A percentile compares a stretch with the other conserved stretches of the same genome.
These are phyloP conservation scores for Ascosphaera acerosa DNA, from an alignment of 2,329 filamentous ascomycete genomes.

Conservation along the genomic window DNA sequence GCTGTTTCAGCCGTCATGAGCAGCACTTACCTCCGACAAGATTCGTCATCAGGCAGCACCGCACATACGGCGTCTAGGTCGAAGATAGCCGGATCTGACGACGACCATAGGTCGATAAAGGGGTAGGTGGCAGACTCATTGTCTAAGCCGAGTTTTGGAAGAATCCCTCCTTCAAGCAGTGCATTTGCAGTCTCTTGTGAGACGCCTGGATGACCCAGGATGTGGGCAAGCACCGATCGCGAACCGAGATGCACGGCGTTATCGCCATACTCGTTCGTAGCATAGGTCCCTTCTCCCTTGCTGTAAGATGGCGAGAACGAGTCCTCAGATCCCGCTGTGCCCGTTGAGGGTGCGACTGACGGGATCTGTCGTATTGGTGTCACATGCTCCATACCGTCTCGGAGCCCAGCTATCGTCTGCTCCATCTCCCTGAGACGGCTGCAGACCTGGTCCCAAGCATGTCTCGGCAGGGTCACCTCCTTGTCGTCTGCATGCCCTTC, in stretches of 20 bases:
- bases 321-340: conserved; percentile 5
- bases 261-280: conserved; percentile 31
- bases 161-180: conserved; percentile 32
- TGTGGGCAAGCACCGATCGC: conserved; percentile 34
- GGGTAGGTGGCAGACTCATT: conserved; percentile 40
- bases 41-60: conserved; percentile 30
- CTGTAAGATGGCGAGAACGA: conserved; percentile 8
- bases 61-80: conserved; percentile 32
- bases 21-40: conserved; percentile 29
- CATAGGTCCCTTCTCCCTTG: conserved; percentile 31
- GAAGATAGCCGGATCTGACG: conserved; percentile 28
- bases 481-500: conserved; percentile 5
- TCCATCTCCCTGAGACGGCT: conserved; percentile 20
- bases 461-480: conserved; percentile 16
- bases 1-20: too few relatives aligned
- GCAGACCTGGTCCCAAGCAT: conserved; percentile 21
- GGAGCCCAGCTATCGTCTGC: conserved; percentile 15
- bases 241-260: conserved; percentile 36
- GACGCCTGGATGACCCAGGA: conserved; percentile 26
- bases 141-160: conserved; percentile 36
- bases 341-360: conserved; percentile 8
- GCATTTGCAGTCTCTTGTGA: conserved; percentile 23
- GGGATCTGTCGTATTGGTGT: conserved; percentile 1
- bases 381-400: conserved; percentile 16
- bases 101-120: conserved; percentile 39